Percentiles rank a stretch among this genome's conserved stretches.
These are phyloP conservation scores for Cardiospermum halicacabum DNA, from an alignment of 345 rosid genomes.

Conservation along the genomic window DNA sequence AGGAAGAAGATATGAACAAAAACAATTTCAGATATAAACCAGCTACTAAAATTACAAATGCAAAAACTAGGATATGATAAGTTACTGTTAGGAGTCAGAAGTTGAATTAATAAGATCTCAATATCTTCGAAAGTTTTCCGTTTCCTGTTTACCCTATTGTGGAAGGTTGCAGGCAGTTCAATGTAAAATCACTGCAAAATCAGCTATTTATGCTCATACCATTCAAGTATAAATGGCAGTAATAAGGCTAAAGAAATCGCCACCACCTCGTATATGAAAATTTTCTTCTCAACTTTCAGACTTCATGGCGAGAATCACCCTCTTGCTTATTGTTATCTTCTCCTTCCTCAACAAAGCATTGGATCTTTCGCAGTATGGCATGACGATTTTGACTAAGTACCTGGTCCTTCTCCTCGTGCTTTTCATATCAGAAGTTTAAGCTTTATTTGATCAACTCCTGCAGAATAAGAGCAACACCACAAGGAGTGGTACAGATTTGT, in stretches of 20 bases:
- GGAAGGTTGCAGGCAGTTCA: not conserved
- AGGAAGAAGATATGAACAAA: no score
- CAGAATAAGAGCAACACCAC: constrained; percentile 12
- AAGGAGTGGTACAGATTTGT: not conserved
- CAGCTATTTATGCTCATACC: constrained; percentile 7
- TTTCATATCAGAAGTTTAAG: not conserved
- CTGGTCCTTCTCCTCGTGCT: constrained; percentile 8
- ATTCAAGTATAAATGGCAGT: not conserved
- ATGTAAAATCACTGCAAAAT: not conserved
- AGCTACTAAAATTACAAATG: no score
- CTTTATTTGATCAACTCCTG: constrained; percentile 21
- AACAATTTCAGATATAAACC: no score
- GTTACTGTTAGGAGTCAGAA: no score
- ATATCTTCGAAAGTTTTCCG: no score
- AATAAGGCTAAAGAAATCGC: not conserved
- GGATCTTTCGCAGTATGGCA: not conserved
- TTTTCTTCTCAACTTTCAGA: not conserved
- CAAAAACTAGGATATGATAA: no score
- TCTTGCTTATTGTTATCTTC: not conserved
- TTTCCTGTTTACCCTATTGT: not conserved
- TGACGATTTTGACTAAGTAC: not conserved
- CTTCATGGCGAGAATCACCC: constrained; percentile 1
- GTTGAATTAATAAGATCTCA: no score
- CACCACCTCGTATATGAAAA: not conserved
- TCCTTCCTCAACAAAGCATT: no score